Percentiles rank a stretch among this genome's conserved stretches.
Evolutionary conservation across 768 basidiomycete genomes (phyloP).

Genomic region (Gymnopilus dilepis): DNA sequence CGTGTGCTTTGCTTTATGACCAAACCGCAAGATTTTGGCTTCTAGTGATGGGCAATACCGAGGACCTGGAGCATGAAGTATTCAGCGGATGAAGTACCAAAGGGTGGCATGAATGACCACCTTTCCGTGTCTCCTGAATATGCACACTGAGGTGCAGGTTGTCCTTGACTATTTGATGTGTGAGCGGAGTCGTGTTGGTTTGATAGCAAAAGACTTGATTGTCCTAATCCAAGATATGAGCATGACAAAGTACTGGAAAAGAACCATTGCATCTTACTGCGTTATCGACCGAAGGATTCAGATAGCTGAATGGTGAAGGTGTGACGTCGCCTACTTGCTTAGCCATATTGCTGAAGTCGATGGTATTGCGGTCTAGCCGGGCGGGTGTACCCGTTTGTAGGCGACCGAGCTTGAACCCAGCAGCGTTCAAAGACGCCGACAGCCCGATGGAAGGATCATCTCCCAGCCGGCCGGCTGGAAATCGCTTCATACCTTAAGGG

Average conservation of each 20-base stretch:
- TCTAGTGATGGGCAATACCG: conserved; percentile 93
- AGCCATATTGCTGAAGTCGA: conserved; percentile 67
- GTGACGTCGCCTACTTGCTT: conserved; percentile 69
- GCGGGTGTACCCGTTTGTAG: conserved; percentile 90
- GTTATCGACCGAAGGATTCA: conserved; percentile 72
- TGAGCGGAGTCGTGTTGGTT: conserved; percentile 73
- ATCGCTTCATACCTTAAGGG: conserved; percentile 63
- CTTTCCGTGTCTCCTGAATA: conserved; percentile 89
- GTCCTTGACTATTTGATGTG: conserved; percentile 76
- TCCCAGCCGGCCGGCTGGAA: conserved; percentile 78
- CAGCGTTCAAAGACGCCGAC: conserved; percentile 72
- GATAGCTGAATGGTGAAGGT: conserved; percentile 78
- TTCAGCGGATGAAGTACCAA: not conserved
- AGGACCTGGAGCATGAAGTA: conserved; percentile 58
- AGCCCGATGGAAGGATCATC: conserved; percentile 77
- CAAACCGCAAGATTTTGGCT: conserved; percentile 83
- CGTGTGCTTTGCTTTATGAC: conserved; percentile 68
- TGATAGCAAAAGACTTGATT: conserved; percentile 77
- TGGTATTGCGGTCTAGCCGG: conserved; percentile 69
- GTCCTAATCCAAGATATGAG: conserved; percentile 45
- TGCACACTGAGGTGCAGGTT: conserved; percentile 83
- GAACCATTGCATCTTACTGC: conserved; percentile 47
- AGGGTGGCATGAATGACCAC: conserved; percentile 35
- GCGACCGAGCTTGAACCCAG: conserved; percentile 83
- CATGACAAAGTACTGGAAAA: not conserved